Evolutionary conservation across 2,329 filamentous ascomycete species (phyloP), one percentile per base, ranked within the genome.

Genomic region (Cercospora berteroae): DNA sequence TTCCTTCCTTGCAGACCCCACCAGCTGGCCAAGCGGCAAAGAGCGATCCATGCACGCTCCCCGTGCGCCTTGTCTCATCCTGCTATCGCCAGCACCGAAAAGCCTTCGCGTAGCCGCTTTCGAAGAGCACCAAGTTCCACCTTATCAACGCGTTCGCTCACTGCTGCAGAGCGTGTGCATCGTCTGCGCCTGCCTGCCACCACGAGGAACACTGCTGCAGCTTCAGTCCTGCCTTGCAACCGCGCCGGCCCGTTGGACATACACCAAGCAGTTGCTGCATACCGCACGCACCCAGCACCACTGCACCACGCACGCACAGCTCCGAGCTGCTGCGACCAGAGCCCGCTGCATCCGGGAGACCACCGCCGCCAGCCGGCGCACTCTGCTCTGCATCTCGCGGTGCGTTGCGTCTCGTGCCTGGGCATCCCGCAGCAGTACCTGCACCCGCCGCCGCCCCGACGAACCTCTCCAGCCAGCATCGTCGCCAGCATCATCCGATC

Each of bases 341-440:
- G 25, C 52, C 29, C 52, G 25, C 52, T 42, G 31, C 36, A 36
- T 44, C 60, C 48, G 57, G 61, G 52, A 50, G 36, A 60, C 23
- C 33, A 33, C 63, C 63, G 18, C 63, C 55, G 50, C 44, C 25
- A 39, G 63, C 52, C 52, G 25, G 25, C 52, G 48, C 61, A 42
- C 18, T n/a, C 27, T 56, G 61, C 61, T 63, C 39, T 48, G 29
- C 36, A 42, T n/a, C 36, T 42, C 36, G 36, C 36, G 36, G 16
- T 42, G 36, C 59, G 33, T 13, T 60, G 63, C 39, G 31, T 33
- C 63, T 63, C 29, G 60, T 65, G 55, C 63, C 52, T 57, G 29
- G 25, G 20, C 52, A 42, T 25, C 52, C 52, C 52, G 52, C 52
- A 57, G 64, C 67, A 61, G 68, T 71, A 69, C 70, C 70, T 33